These are phyloP conservation scores for Plectosphaerella cucumerina DNA, from an alignment of 2,329 filamentous ascomycete species.

Conservation along the genomic window DNA sequence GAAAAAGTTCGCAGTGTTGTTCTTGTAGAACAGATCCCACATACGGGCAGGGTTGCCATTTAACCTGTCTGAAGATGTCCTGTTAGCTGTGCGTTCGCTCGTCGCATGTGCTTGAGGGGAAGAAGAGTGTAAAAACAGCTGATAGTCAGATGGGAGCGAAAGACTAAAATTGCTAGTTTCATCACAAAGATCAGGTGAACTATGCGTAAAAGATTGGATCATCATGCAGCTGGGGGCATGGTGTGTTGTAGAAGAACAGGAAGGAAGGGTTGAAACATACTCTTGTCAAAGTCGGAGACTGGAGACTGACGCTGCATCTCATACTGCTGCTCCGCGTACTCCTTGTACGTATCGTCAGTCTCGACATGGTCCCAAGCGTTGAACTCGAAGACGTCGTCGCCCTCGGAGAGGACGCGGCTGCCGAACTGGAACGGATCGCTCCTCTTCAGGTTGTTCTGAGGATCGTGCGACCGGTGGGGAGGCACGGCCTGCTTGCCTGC, in stretches of 20 bases:
- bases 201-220: slow-evolving; percentile 41
- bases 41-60: slow-evolving; percentile 88
- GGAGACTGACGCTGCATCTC: slow-evolving; percentile 79
- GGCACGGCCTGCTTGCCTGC: slow-evolving; percentile 27
- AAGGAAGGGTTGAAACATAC: slow-evolving; percentile 40
- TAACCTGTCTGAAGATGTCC: slow-evolving; percentile 60
- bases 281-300: slow-evolving; percentile 89
- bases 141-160: slow-evolving; percentile 69
- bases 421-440: slow-evolving; percentile 95
- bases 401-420: slow-evolving; percentile 75
- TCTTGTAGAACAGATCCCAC: slow-evolving; percentile 99
- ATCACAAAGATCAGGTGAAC: slow-evolving; percentile 56
- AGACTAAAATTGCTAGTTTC: slow-evolving; percentile 56
- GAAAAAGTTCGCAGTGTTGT: slow-evolving; percentile 97
- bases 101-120: slow-evolving; percentile 8
- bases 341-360: slow-evolving; percentile 82
- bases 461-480: slow-evolving; percentile 67
- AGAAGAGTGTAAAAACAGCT: slow-evolving; percentile 4
- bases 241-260: neutral
- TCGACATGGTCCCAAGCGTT: slow-evolving; percentile 99
- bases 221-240: slow-evolving; percentile 18
- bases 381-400: slow-evolving; percentile 91
- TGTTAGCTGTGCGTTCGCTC: slow-evolving; percentile 30
- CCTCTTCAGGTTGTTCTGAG: slow-evolving; percentile 73
- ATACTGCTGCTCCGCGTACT: slow-evolving; percentile 82